phyloP scores from a whole-genome alignment of 495 filamentous ascomycete species.

The Endocarpon pusillum region DNA sequence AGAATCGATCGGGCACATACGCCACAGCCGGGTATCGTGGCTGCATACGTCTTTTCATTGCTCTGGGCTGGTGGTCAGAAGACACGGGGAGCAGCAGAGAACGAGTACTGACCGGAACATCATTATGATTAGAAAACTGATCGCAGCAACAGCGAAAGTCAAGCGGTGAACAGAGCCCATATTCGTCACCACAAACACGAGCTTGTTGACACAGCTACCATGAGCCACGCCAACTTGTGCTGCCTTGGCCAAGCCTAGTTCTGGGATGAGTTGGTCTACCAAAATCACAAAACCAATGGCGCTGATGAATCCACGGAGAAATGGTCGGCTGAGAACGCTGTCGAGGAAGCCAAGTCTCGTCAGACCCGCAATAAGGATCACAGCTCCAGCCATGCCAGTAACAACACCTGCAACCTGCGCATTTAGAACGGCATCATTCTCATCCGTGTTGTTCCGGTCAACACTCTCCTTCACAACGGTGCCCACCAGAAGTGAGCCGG shows the following conservation, averaged over 20 bases:
- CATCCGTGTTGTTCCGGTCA: slow-evolving; percentile 44
- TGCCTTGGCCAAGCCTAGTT: slow-evolving; percentile 55
- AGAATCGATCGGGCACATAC: slow-evolving; percentile 82
- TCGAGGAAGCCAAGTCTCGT: slow-evolving; percentile 86
- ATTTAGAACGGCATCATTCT: slow-evolving; percentile 52
- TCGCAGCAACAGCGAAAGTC: slow-evolving; percentile 55
- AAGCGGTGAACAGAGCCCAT: slow-evolving; percentile 46
- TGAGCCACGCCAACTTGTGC: slow-evolving; percentile 48
- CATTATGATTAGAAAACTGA: slow-evolving; percentile 82
- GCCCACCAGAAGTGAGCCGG: slow-evolving; percentile 78
- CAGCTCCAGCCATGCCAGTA: slow-evolving; percentile 68
- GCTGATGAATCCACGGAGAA: slow-evolving; percentile 87
- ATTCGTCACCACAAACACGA: slow-evolving; percentile 60
- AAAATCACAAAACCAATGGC: slow-evolving; percentile 92
- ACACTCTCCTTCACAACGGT: slow-evolving; percentile 67
- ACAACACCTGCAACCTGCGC: slow-evolving; percentile 79
- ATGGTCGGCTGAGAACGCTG: slow-evolving; percentile 81
- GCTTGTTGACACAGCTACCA: slow-evolving; percentile 70
- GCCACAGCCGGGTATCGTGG: slow-evolving; percentile 65
- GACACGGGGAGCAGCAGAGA: not conserved
- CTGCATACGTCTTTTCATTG: slow-evolving; percentile 67
- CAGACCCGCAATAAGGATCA: slow-evolving; percentile 70
- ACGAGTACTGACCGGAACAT: slow-evolving; percentile 41
- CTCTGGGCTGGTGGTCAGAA: slow-evolving; percentile 26
- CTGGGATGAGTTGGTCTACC: slow-evolving; percentile 84